Evolutionary conservation across 495 filamentous ascomycete species (phyloP).

Genomic region (Penicillium lagena): DNA sequence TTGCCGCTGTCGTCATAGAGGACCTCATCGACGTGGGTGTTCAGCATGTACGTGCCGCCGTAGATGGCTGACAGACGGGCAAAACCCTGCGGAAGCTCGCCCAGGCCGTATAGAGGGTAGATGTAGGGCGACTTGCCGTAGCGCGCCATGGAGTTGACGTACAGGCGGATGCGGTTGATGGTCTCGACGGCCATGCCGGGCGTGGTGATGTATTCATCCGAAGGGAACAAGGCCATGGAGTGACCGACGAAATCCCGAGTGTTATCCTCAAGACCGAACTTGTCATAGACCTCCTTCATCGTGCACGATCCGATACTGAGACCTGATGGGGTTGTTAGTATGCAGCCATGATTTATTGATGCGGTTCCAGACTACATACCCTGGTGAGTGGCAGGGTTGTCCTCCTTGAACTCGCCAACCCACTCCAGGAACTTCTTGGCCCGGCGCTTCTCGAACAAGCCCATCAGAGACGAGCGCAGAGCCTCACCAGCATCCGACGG

Average conservation of each 20-base stretch:
- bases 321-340: constrained; percentile 41
- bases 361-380: constrained; percentile 45
- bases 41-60: constrained; percentile 98
- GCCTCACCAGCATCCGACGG: constrained; percentile 91
- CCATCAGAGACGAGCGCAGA: constrained; percentile 88
- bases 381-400: constrained; percentile 80
- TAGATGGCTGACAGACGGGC: constrained; percentile 96
- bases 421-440: constrained; percentile 97
- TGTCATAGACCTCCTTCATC: constrained; percentile 97
- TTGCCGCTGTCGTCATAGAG: constrained; percentile 70
- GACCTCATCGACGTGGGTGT: constrained; percentile 87
- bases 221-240: constrained; percentile 92
- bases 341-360: too few species aligned
- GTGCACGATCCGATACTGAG: constrained; percentile 72
- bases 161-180: constrained; percentile 87
- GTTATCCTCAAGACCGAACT: constrained; percentile 85
- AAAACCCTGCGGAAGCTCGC: constrained; percentile 97
- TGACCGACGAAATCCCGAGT: constrained; percentile 97
- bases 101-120: constrained; percentile 95
- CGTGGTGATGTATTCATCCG: constrained; percentile 75
- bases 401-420: constrained; percentile 83
- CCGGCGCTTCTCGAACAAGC: constrained; percentile 92
- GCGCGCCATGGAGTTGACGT: constrained; percentile 95
- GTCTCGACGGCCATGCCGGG: constrained; percentile 73
- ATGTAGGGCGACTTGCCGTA: constrained; percentile 99